Evolutionary conservation across 495 filamentous ascomycete species (phyloP), one percentile per base, ranked within the genome.

Genomic region (Aspergillus nanangensis): DNA sequence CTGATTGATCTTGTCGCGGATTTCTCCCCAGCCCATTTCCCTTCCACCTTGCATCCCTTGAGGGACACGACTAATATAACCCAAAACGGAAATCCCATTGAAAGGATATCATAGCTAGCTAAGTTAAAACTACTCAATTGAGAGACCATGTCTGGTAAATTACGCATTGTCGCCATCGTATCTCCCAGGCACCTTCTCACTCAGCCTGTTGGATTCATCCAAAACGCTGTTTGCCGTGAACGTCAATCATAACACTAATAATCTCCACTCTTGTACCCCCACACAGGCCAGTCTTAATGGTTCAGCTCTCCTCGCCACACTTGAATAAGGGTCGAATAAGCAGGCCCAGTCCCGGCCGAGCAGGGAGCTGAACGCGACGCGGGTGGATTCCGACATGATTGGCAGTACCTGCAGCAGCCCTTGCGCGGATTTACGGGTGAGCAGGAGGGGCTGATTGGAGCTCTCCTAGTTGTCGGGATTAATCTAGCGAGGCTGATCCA

Each of bases 1-100:
- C 47, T 50, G 47, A 50, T 50, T 14, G 47, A 50, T 50, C 21
- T 33, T 25, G 29, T 47, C 45, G 4, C 19, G 25, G n/a, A n/a
- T n/a, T n/a, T n/a, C n/a, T n/a, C n/a, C n/a, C n/a, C n/a, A n/a
- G n/a, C n/a, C n/a, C n/a, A n/a, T n/a, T n/a, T n/a, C n/a, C n/a
- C n/a, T n/a, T n/a, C n/a, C n/a, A n/a, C n/a, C n/a, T n/a, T n/a
- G n/a, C n/a, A n/a, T n/a, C n/a, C n/a, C n/a, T n/a, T n/a, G n/a
- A n/a, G n/a, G n/a, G n/a, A n/a, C n/a, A n/a, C n/a, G n/a, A n/a
- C n/a, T n/a, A n/a, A n/a, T n/a, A n/a, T n/a, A n/a, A n/a, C n/a
- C n/a, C n/a, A n/a, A n/a, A n/a, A n/a, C n/a, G n/a, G n/a, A n/a
- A n/a, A n/a, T n/a, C n/a, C n/a, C n/a, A n/a, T n/a, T n/a, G n/a